phyloP scores from a whole-genome alignment of 2,329 filamentous ascomycete genomes.

The Fusarium tupiense region DNA sequence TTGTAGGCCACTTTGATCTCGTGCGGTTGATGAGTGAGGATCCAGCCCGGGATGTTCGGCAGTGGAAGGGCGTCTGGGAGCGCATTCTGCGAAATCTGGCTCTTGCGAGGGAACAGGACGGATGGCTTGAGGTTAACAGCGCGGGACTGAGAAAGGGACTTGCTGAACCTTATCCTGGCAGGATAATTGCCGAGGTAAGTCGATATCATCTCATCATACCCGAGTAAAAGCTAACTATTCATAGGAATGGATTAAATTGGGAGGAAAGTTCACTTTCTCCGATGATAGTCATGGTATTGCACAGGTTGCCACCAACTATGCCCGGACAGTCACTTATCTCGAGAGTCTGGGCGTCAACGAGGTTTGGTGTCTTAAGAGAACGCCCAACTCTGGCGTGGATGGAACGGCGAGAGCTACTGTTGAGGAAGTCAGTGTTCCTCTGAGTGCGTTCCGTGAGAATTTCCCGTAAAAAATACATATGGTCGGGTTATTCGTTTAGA shows the following conservation, averaged over 20 bases:
- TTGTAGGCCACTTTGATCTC: slow-evolving; percentile 95
- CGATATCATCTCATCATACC: not conserved
- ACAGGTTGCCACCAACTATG: slow-evolving; percentile 89
- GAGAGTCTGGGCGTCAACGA: slow-evolving; percentile 70
- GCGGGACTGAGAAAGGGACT: slow-evolving; percentile 89
- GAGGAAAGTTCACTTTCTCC: slow-evolving; percentile 87
- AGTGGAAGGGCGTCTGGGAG: slow-evolving; percentile 75
- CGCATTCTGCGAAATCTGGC: slow-evolving; percentile 78
- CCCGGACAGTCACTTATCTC: slow-evolving; percentile 75
- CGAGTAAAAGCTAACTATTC: not conserved
- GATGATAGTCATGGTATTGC: slow-evolving; percentile 93
- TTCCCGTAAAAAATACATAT: slow-evolving; percentile 28
- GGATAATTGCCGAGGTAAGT: slow-evolving; percentile 78
- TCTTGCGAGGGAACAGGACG: slow-evolving; percentile 76
- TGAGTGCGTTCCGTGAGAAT: slow-evolving; percentile 52
- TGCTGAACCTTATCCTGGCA: slow-evolving; percentile 86
- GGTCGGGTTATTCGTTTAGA: not conserved
- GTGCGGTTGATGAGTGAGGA: slow-evolving; percentile 81
- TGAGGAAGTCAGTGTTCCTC: slow-evolving; percentile 55
- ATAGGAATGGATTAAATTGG: slow-evolving; percentile 75
- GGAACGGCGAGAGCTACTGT: slow-evolving; percentile 49
- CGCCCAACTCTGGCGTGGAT: slow-evolving; percentile 42
- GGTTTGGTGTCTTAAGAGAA: slow-evolving; percentile 66
- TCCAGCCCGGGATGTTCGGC: slow-evolving; percentile 68
- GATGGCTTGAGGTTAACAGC: slow-evolving; percentile 89